These are phyloP conservation scores for Penicillium simplicissimum DNA, from an alignment of 495 filamentous ascomycete species.

Conservation along the genomic window DNA sequence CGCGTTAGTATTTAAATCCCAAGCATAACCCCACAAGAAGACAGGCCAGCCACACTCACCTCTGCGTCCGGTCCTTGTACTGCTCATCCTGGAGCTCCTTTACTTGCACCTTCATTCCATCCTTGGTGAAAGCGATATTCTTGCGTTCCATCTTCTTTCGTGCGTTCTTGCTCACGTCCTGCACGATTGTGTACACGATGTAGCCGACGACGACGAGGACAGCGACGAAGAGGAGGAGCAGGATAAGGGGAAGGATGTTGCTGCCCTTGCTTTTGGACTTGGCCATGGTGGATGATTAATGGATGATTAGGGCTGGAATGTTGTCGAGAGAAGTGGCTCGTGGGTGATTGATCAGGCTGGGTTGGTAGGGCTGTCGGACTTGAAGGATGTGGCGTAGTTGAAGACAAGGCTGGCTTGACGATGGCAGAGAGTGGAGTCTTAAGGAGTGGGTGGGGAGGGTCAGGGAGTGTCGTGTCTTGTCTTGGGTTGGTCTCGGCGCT, in stretches of 20 bases:
- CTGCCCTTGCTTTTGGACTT: slow-evolving; percentile 30
- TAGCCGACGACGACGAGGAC: slow-evolving; percentile 67
- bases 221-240: slow-evolving; percentile 66
- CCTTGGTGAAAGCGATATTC: slow-evolving; percentile 77
- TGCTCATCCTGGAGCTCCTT: slow-evolving; percentile 73
- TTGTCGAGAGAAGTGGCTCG: background rate
- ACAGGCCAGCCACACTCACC: slow-evolving; percentile 37
- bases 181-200: slow-evolving; percentile 68
- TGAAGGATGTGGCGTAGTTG: background rate
- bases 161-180: slow-evolving; percentile 68
- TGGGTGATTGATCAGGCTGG: background rate
- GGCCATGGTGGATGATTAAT: slow-evolving; percentile 16
- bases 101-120: slow-evolving; percentile 80
- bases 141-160: slow-evolving; percentile 77
- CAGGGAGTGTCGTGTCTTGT: background rate
- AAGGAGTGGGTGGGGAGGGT: background rate
- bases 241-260: slow-evolving; percentile 69
- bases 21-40: slow-evolving; percentile 2
- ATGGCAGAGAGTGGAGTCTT: slow-evolving; percentile 3
- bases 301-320: background rate
- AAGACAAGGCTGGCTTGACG: background rate
- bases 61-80: slow-evolving; percentile 82
- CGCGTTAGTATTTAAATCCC: slow-evolving; percentile 2
- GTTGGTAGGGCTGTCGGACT: background rate
- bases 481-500: background rate